Percentiles rank a stretch among this genome's conserved stretches.
Evolutionary conservation across 495 filamentous ascomycete genomes (phyloP).

Genomic region (Neurospora sp.): DNA sequence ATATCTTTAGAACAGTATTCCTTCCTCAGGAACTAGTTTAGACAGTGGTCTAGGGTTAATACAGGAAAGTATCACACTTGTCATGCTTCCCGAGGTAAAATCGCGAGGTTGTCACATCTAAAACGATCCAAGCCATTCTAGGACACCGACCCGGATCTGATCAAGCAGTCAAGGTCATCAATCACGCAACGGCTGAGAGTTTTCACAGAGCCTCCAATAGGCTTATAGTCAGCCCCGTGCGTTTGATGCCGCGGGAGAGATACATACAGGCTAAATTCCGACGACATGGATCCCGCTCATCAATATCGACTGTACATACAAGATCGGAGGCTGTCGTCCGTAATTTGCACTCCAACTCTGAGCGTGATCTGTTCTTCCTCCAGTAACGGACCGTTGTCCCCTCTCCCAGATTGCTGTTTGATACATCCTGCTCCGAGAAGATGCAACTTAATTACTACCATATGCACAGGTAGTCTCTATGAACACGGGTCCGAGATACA

Average conservation of each 20-base stretch:
- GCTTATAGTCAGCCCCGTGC: background rate
- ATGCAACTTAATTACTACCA: background rate
- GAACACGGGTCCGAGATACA: background rate
- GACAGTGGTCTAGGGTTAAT: background rate
- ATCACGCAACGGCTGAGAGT: background rate
- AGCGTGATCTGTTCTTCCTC: background rate
- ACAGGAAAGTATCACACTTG: background rate
- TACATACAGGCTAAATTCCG: constrained; percentile 10
- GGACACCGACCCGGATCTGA: background rate
- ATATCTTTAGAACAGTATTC: background rate
- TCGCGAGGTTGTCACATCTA: background rate
- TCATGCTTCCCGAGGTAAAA: background rate
- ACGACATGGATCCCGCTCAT: background rate
- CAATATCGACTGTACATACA: background rate
- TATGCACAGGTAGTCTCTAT: background rate
- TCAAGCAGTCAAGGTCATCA: background rate
- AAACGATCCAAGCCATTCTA: background rate
- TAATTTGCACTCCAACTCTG: constrained; percentile 1
- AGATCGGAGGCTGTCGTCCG: constrained; percentile 18
- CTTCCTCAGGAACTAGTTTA: background rate
- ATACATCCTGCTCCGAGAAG: background rate
- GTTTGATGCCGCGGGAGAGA: background rate
- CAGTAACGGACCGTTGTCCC: constrained; percentile 2
- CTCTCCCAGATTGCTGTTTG: background rate
- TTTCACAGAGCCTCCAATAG: background rate